These are phyloP conservation scores for Aspergillus brasiliensis DNA, from an alignment of 2,329 filamentous ascomycete species.

Conservation along the genomic window DNA sequence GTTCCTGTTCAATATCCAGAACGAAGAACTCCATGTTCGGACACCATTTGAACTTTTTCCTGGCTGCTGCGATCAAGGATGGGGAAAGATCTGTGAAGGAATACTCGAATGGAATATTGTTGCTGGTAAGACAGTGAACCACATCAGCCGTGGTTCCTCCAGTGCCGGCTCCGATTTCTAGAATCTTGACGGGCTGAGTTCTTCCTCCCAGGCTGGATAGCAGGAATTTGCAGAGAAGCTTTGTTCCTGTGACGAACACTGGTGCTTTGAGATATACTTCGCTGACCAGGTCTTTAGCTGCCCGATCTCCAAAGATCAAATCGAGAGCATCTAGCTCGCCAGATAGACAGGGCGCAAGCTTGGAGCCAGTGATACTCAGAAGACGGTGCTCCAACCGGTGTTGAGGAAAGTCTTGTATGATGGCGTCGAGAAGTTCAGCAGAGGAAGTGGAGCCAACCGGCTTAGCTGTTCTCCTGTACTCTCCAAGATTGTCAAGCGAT, in stretches of 20 bases:
- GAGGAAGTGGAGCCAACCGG: not conserved
- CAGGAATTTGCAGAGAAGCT: slow-evolving; percentile 2
- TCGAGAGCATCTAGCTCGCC: slow-evolving; percentile 41
- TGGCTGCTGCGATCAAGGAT: slow-evolving; percentile 35
- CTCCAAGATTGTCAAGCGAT: too few species aligned
- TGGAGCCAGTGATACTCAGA: slow-evolving; percentile 33
- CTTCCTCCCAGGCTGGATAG: not conserved
- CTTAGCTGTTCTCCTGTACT: not conserved
- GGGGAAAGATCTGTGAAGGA: slow-evolving; percentile 42
- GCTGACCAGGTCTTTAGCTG: slow-evolving; percentile 31
- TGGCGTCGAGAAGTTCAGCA: not conserved
- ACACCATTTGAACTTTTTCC: slow-evolving; percentile 29
- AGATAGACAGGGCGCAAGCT: slow-evolving; percentile 43
- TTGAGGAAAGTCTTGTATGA: slow-evolving; percentile 33
- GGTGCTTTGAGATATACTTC: slow-evolving; percentile 40
- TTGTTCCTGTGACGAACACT: slow-evolving; percentile 21
- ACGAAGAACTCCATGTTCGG: slow-evolving; percentile 34
- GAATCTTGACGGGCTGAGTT: slow-evolving; percentile 22
- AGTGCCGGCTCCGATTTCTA: slow-evolving; percentile 43
- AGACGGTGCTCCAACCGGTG: slow-evolving; percentile 38
- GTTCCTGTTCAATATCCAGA: slow-evolving; percentile 36
- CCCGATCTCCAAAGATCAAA: slow-evolving; percentile 42
- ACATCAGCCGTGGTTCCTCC: slow-evolving; percentile 38
- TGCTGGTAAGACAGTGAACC: slow-evolving; percentile 13
- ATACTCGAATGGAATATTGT: slow-evolving; percentile 35